These are phyloP conservation scores for Nemania diffusa DNA, from an alignment of 2,329 filamentous ascomycete species.

Conservation along the genomic window DNA sequence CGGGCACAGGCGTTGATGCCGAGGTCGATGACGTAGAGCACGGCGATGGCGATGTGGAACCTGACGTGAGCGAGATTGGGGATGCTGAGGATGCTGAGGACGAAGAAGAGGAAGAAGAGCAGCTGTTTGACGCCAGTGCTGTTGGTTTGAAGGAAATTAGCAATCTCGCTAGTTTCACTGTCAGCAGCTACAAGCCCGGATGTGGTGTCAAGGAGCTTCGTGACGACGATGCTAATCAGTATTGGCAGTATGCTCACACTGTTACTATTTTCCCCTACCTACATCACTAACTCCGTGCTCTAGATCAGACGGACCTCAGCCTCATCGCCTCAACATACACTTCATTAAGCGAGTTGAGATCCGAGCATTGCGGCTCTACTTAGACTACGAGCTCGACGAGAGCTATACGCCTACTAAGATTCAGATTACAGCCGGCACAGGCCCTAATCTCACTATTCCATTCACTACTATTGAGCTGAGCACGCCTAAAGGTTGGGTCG, in stretches of 20 bases:
- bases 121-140: conserved; percentile 63
- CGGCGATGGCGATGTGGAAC: conserved; percentile 46
- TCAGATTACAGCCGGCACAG: conserved; percentile 86
- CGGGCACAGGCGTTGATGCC: conserved; percentile 44
- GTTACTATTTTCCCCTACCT: not conserved
- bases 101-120: conserved; percentile 53
- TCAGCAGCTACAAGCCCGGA: conserved; percentile 83
- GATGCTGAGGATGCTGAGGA: conserved; percentile 50
- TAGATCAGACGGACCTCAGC: conserved; percentile 84
- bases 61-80: conserved; percentile 45
- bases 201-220: conserved; percentile 81
- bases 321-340: conserved; percentile 84
- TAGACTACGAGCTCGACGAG: conserved; percentile 93
- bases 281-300: conserved; percentile 2
- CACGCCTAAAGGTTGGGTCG: conserved; percentile 88
- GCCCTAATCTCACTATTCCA: conserved; percentile 89
- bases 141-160: conserved; percentile 82
- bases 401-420: conserved; percentile 97
- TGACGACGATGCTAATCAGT: conserved; percentile 75
- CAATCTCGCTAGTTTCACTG: conserved; percentile 83
- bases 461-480: conserved; percentile 84
- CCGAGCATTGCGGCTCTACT: conserved; percentile 80
- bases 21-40: conserved; percentile 44
- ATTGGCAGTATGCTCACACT: conserved; percentile 77
- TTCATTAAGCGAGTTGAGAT: conserved; percentile 87